phyloP scores from a whole-genome alignment of 139 green algal species.

The Mychonastes homosphaera region DNA sequence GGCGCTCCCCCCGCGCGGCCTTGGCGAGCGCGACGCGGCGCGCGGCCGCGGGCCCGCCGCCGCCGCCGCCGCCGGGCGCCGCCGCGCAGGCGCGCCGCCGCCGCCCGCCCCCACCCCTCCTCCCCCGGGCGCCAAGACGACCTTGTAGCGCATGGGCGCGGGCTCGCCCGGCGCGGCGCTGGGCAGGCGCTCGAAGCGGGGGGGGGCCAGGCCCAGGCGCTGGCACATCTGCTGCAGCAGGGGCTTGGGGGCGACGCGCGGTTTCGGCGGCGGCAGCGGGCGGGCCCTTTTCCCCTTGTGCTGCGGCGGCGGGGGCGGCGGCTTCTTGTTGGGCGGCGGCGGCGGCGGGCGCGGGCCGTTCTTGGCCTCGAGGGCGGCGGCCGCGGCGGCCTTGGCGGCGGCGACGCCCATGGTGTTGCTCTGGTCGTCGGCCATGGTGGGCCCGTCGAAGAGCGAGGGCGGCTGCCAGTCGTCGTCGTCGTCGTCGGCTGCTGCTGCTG shows the following conservation, averaged over 20 bases:
- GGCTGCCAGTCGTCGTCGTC: constrained; percentile 6
- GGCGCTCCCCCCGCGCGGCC: not conserved
- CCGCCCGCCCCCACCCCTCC: not conserved
- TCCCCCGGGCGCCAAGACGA: not conserved
- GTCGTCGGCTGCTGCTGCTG: not conserved
- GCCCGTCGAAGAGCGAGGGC: constrained; percentile 15
- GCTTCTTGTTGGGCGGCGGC: not conserved
- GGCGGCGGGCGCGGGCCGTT: too few relatives aligned
- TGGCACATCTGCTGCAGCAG: constrained; percentile 79
- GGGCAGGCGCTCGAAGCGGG: constrained; percentile 43
- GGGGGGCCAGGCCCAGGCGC: constrained; percentile 40
- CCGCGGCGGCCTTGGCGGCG: not conserved
- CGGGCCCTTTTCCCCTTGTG: too few relatives aligned
- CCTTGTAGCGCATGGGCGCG: constrained; percentile 6
- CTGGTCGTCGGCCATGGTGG: too few relatives aligned
- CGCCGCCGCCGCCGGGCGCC: not conserved
- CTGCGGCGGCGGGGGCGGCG: not conserved
- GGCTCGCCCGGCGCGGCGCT: not conserved
- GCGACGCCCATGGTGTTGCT: not conserved
- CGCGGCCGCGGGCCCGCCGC: not conserved
- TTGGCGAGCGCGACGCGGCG: not conserved
- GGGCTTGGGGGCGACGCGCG: constrained; percentile 65
- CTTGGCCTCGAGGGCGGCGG: too few relatives aligned
- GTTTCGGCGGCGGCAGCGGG: too few relatives aligned
- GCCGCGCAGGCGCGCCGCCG: not conserved